Evolutionary conservation across 805 yeast species (phyloP), one percentile per base, ranked within the genome.

Genomic region (Komagataella populi): DNA sequence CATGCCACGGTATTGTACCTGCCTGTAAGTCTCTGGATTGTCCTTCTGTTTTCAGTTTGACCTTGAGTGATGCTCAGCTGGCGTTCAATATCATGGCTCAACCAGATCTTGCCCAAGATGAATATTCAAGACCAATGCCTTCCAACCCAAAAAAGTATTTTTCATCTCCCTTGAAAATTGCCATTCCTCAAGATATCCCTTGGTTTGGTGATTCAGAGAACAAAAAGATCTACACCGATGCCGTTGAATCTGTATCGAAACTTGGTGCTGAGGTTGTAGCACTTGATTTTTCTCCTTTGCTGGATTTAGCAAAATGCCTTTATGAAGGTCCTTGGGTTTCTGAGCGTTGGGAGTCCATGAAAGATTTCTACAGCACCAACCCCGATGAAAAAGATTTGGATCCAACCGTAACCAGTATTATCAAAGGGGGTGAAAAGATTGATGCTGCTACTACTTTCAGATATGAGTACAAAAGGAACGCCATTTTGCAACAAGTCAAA

Each of bases 251-350:
- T 46, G 70, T 84, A 53, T 65, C 70, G 46, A 59, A 68, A 46
- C 59, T 76, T 14, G 85, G 87, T 49, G 86, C 84, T 46, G 70
- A 71, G 45, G 67, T 87, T 24, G 74, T 78, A 20, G 70, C 80
- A 8, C 65, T 82, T 46, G 90, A 88, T 66, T 90, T 91, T 63
- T 66, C 82, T 16, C 86, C 89, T 3, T 71, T 91, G 45, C 71
- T 87, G 54, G 85, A 84, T 44, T 73, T 91, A 52, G 99, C 98
- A 16, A 79, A 79, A 58, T 86, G 93, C 62, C 74, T 91, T 44
- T 91, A 91, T 64, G 97, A 91, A 62, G 99, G 99, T 53, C 86
- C 98, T n/a, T 91, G 99, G 99, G 98, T 91, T 8, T 87, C 95
- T 22, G 99, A 91, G 70, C 78, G 99, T 59, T 89, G 81, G 69